Evolutionary conservation across 805 yeast genomes (phyloP).

Genomic region (Starmerella bombi): DNA sequence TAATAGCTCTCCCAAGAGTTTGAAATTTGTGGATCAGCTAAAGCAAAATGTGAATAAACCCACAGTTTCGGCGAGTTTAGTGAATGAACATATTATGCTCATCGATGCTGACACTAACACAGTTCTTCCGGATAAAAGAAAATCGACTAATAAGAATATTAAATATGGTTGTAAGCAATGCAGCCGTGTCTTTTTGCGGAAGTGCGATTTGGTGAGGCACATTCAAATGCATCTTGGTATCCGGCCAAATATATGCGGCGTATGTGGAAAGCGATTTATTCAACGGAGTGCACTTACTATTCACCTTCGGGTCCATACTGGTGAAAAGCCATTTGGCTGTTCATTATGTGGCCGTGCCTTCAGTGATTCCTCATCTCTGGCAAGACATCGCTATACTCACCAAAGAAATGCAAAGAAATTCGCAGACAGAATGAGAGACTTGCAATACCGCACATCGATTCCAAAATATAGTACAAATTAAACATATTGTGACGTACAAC

Average conservation of each 20-base stretch:
- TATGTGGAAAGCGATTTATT: constrained; percentile 65
- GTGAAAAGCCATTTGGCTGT: constrained; percentile 60
- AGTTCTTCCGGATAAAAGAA: background rate
- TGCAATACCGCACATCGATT: no score
- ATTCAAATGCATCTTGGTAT: constrained; percentile 45
- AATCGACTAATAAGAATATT: background rate
- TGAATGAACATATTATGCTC: constrained; percentile 4
- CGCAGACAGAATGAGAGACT: no score
- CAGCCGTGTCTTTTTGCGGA: constrained; percentile 55
- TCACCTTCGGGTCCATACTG: constrained; percentile 68
- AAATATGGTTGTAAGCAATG: constrained; percentile 34
- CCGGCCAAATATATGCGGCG: constrained; percentile 31
- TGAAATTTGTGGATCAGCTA: background rate
- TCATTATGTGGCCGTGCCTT: constrained; percentile 27
- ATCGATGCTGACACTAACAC: background rate
- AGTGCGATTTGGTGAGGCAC: constrained; percentile 73
- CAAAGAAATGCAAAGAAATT: no score
- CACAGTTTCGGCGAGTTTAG: background rate
- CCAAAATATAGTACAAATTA: no score
- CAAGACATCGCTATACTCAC: constrained; percentile 73
- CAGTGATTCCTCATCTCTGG: constrained; percentile 36
- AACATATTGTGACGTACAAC: no score
- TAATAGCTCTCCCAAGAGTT: background rate
- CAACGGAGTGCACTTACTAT: constrained; percentile 73
- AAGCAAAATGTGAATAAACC: background rate